phyloP scores from a whole-genome alignment of 768 basidiomycete species.

The Lentinula boryana region DNA sequence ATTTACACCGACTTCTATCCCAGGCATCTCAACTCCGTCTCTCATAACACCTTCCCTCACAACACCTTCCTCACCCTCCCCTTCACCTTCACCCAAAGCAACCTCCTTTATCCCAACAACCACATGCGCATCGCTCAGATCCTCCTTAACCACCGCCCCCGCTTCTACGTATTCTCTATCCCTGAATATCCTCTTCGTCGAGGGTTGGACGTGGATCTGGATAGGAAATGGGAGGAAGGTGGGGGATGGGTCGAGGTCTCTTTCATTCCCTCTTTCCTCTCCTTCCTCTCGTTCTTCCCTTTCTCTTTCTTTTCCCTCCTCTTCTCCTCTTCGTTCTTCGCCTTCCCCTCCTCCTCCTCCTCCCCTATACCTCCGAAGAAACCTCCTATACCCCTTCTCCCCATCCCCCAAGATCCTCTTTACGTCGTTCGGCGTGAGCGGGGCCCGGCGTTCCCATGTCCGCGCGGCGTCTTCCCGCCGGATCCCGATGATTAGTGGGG shows the following conservation, averaged over 20 bases:
- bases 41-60: too few species aligned
- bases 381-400: slow-evolving; percentile 18
- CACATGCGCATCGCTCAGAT: slow-evolving; percentile 63
- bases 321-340: neutral
- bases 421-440: slow-evolving; percentile 75
- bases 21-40: too few species aligned
- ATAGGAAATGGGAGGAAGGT: neutral
- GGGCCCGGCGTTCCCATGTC: slow-evolving; percentile 84
- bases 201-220: neutral
- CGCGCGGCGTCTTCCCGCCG: slow-evolving; percentile 74
- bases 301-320: neutral
- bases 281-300: neutral
- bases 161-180: slow-evolving; percentile 64
- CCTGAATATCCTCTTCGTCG: slow-evolving; percentile 56
- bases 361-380: neutral
- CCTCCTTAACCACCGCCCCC: slow-evolving; percentile 60
- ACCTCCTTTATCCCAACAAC: slow-evolving; percentile 89
- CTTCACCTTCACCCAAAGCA: slow-evolving; percentile 49
- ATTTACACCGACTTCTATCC: too few species aligned
- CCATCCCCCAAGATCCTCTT: slow-evolving; percentile 66
- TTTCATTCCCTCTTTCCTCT: neutral
- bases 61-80: too few species aligned
- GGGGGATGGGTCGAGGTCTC: neutral
- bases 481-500: slow-evolving; percentile 35
- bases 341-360: neutral